These are phyloP conservation scores for Mortierella sp. DNA, from an alignment of 371 early-diverging fungal genomes.

Conservation along the genomic window DNA sequence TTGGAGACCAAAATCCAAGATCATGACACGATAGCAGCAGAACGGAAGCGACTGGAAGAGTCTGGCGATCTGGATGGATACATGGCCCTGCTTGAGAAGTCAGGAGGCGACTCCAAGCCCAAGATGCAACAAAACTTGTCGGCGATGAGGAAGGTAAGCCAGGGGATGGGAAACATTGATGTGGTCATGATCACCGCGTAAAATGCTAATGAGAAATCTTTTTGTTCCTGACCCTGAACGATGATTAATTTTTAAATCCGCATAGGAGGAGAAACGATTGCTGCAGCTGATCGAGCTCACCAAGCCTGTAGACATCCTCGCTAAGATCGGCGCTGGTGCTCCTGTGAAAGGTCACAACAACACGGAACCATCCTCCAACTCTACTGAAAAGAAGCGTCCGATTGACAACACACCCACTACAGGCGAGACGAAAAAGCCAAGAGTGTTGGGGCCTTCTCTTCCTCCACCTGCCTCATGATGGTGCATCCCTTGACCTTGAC, in stretches of 20 bases:
- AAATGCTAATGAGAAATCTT: neutral
- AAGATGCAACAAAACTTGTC: conserved; percentile 59
- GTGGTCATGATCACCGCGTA: too few relatives aligned
- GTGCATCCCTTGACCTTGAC: too few relatives aligned
- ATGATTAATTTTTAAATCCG: neutral
- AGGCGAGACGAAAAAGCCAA: conserved; percentile 17
- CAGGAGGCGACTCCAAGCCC: conserved; percentile 53
- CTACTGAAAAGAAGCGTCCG: conserved; percentile 9
- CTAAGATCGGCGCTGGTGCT: conserved; percentile 62
- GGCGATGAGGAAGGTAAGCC: conserved; percentile 61
- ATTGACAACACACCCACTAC: conserved; percentile 2
- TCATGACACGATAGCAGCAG: conserved; percentile 34
- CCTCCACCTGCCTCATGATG: conserved; percentile 24
- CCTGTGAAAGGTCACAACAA: conserved; percentile 21
- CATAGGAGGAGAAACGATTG: conserved; percentile 63
- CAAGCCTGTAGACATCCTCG: conserved; percentile 57
- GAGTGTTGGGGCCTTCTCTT: conserved; percentile 28
- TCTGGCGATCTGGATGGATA: conserved; percentile 74
- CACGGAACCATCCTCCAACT: neutral
- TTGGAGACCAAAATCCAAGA: conserved; percentile 53
- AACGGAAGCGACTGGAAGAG: conserved; percentile 42
- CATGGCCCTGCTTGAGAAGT: conserved; percentile 55
- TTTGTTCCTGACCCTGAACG: too few relatives aligned
- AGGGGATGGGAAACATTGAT: too few relatives aligned
- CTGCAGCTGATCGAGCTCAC: conserved; percentile 66